Conservation (phyloP, 257 asterid genomes). For the Verbascum thapsus region DNA sequence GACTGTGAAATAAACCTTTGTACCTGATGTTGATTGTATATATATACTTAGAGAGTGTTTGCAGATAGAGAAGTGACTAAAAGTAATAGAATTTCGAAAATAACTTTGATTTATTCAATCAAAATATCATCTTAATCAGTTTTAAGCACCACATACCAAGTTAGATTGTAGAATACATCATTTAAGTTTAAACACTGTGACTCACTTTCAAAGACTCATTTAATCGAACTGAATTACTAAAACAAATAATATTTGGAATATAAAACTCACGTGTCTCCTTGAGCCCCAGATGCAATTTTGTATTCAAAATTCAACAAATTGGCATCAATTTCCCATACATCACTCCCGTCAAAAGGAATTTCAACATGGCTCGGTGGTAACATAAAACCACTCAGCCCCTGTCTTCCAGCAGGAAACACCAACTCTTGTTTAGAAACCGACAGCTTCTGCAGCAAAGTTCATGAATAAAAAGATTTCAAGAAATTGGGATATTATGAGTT, state of each 20-base stretch:
- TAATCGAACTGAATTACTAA: conserved; percentile 3
- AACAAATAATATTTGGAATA: not conserved
- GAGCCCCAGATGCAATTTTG: conserved; percentile 68
- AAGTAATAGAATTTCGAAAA: too few species aligned
- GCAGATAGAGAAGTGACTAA: too few species aligned
- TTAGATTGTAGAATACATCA: too few species aligned
- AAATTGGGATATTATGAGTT: not conserved
- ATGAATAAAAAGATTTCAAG: conserved; percentile 11
- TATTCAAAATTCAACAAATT: conserved; percentile 54
- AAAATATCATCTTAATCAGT: too few species aligned
- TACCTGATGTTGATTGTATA: conserved; percentile 51
- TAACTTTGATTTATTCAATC: too few species aligned
- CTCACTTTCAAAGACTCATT: too few species aligned
- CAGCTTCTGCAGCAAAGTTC: conserved; percentile 43
- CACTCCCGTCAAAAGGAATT: conserved; percentile 55
- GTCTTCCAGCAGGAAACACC: conserved; percentile 33
- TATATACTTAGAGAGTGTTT: too few species aligned
- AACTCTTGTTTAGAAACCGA: conserved; percentile 39
- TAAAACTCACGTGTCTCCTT: conserved; percentile 71
- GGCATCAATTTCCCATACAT: conserved; percentile 87
- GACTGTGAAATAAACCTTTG: conserved; percentile 67
- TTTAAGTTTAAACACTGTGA: too few species aligned
- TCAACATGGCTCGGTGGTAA: conserved; percentile 41
- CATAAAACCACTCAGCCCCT: conserved; percentile 33
- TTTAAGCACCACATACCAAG: too few species aligned